Percentiles rank a stretch among this genome's conserved stretches.
Conservation (phyloP, 1,284 basidiomycete genomes). For the Rhodotorula mucilaginosa region DNA sequence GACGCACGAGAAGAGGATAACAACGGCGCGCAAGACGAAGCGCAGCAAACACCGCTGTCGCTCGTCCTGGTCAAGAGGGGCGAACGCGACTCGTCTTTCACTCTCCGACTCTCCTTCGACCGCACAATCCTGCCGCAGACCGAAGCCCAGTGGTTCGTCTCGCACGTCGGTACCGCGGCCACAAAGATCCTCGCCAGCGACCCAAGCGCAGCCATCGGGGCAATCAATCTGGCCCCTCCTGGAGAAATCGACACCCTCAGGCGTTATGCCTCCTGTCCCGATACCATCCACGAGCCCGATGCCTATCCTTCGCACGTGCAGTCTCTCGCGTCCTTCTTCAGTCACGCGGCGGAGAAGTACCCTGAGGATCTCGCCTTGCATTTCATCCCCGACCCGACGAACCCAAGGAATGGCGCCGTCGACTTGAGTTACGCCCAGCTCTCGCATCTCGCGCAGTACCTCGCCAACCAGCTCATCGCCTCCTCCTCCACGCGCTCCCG, state of each 20-base stretch:
- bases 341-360: slow-evolving; percentile 17
- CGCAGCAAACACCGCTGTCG: slow-evolving; percentile 3
- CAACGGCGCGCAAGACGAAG: not conserved
- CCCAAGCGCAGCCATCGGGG: not conserved
- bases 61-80: not conserved
- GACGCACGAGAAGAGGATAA: no score
- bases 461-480: slow-evolving; percentile 18
- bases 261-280: slow-evolving; percentile 3
- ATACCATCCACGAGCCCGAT: slow-evolving; percentile 6
- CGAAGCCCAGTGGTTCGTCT: slow-evolving; percentile 37
- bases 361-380: slow-evolving; percentile 28
- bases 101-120: slow-evolving; percentile 27
- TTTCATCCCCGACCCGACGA: slow-evolving; percentile 14
- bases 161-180: slow-evolving; percentile 11
- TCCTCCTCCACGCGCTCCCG: not conserved
- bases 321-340: slow-evolving; percentile 29
- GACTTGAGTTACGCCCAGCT: slow-evolving; percentile 28
- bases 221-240: slow-evolving; percentile 8
- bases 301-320: slow-evolving; percentile 17
- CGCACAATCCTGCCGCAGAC: slow-evolving; percentile 7
- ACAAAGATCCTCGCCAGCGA: not conserved
- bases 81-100: not conserved
- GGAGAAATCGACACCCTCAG: slow-evolving; percentile 11
- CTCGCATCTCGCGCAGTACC: slow-evolving; percentile 12
- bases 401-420: not conserved